Evolutionary conservation across 768 basidiomycete species (phyloP).

Genomic region (Kwoniella sp.): DNA sequence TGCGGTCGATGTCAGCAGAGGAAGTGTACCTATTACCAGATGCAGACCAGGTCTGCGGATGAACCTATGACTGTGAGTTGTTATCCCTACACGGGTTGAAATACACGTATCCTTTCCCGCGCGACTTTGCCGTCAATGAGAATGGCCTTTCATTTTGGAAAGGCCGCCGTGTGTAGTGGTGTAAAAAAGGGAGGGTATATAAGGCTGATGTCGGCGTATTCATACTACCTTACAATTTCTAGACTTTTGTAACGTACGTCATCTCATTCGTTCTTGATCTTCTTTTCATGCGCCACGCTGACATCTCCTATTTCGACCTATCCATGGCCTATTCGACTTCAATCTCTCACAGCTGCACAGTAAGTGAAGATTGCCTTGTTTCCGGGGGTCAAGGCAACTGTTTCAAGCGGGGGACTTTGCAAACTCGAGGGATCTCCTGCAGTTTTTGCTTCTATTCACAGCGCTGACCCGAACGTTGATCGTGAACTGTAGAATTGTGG

Average conservation of each 20-base stretch:
- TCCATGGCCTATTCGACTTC: background rate
- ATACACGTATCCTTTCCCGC: no score
- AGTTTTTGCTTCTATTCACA: no score
- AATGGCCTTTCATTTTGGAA: no score
- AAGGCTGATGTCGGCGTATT: background rate
- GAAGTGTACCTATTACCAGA: slow-evolving; percentile 80
- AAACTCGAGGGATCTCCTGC: no score
- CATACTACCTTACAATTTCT: slow-evolving; percentile 14
- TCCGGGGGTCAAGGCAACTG: no score
- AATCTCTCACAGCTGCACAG: slow-evolving; percentile 42
- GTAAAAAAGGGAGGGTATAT: background rate
- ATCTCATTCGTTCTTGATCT: no score
- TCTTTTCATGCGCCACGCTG: slow-evolving; percentile 19
- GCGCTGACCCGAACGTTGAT: background rate
- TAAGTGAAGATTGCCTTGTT: slow-evolving; percentile 24
- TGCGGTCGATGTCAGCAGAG: slow-evolving; percentile 91
- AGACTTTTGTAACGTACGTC: slow-evolving; percentile 87
- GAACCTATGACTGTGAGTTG: slow-evolving; percentile 92
- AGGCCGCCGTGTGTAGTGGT: no score
- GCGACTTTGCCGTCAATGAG: no score
- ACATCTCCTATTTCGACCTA: slow-evolving; percentile 7
- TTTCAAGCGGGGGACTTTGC: no score
- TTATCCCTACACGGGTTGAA: background rate
- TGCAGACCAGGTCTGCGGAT: slow-evolving; percentile 95
- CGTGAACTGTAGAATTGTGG: slow-evolving; percentile 38